Base-by-base conservation (phyloP, 192 early-diverging fungal species). In the Entomortierella lignicola region DNA sequence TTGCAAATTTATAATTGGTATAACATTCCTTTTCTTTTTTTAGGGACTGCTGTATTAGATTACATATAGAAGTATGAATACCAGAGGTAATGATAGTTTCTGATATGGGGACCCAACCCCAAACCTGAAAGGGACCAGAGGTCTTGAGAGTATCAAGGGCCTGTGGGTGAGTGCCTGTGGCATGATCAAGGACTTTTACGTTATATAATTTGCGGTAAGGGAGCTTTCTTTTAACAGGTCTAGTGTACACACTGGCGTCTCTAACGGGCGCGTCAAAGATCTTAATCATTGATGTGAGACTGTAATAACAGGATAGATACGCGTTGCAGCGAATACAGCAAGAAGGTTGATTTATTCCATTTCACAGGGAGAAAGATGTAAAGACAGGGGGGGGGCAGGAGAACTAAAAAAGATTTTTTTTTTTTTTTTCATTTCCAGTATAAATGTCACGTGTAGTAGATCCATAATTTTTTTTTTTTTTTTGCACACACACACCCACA, bases 171-270 rank as follows among this genome's bases (percentile, higher is more conserved):
- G 39, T 31, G 8, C 72, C 58, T 21, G 48, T 71, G 1, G 23
- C 41, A 25, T 34, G 51, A 51, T 74, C 63, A 56, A 74, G 39
- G 12, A 74, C 39, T 11, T 65, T 26, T 20, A 66, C 62, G n/a
- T 60, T 13, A 26, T 32, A 60, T 2, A 73, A 31, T 13, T 59
- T 66, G 5, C 63, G 55, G 10, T 66, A 26, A 13, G 71, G 71
- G 1, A 66, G 50, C 29, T 56, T 50, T 59, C 59, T 59, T 21
- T 30, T 13, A 37, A 60, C 12, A 34, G 54, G 55, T 54, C 20
- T n/a, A n/a, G n/a, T 55, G 50, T 43, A 73, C 0, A 73, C 32
- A 1, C 30, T 60, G 1, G 41, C 37, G 32, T 73, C 71, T 1
- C 30, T 29, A 0, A 44, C 12, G 1, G 58, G 58, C 10, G 25